phyloP scores from a whole-genome alignment of 768 basidiomycete species.

The Serendipita vermifera region DNA sequence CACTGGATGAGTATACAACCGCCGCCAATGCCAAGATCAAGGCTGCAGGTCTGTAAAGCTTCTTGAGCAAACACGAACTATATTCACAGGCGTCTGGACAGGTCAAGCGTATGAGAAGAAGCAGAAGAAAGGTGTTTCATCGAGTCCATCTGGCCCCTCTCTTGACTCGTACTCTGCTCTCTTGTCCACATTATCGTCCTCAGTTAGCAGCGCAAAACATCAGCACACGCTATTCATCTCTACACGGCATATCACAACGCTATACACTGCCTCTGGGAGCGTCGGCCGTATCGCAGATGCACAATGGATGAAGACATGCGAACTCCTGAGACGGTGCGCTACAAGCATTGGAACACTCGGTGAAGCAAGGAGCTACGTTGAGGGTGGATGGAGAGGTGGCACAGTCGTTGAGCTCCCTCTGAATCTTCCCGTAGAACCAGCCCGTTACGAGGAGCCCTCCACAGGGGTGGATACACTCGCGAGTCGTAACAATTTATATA shows the following conservation, averaged over 20 bases:
- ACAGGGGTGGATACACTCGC: too few relatives aligned
- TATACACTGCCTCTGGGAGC: neutral
- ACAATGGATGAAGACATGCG: constrained; percentile 9
- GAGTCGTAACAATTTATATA: too few relatives aligned
- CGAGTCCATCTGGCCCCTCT: neutral
- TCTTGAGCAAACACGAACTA: neutral
- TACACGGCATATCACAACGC: neutral
- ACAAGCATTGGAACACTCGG: neutral
- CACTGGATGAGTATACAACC: constrained; percentile 2
- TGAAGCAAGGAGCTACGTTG: neutral
- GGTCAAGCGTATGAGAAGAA: constrained; percentile 4
- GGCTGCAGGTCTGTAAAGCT: constrained; percentile 2
- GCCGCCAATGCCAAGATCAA: constrained; percentile 8
- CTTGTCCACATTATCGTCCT: neutral
- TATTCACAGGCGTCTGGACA: neutral
- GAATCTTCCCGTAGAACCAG: neutral
- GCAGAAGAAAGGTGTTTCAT: neutral
- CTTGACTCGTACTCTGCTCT: constrained; percentile 6
- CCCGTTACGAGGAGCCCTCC: too few relatives aligned
- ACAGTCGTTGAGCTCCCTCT: neutral
- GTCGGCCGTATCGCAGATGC: constrained; percentile 7
- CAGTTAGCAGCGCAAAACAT: neutral
- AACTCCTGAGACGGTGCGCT: neutral
- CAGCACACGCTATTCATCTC: constrained; percentile 4
- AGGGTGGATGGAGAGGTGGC: neutral